Evolutionary conservation across 192 early-diverging fungal genomes (phyloP), one percentile per base, ranked within the genome.

Genomic region (Backusella parvicylindrica): DNA sequence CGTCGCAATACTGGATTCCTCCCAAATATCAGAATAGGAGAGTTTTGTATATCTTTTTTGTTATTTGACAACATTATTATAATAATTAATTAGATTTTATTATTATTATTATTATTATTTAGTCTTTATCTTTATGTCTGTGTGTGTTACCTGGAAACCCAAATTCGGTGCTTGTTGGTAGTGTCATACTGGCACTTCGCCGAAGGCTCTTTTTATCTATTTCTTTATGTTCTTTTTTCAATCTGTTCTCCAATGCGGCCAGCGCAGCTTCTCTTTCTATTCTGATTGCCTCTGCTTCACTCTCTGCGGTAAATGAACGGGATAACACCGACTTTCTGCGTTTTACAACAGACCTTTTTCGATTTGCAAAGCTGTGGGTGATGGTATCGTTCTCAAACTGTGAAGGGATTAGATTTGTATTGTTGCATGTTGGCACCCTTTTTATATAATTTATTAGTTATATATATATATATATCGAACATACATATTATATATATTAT

Each of bases 291-390:
- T 76, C 75, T 12, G 32, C 32, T 23, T 70, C 67, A 60, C 15
- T 50, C 9, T 28, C 21, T 49, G 79, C 75, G 0, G 74, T 80
- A 32, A 72, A 80, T n/a, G 79, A 80, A 5, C 50, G 64, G 12
- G 79, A 80, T 41, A 80, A 68, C 18, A 80, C 75, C 5, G 79
- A 80, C 28, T 68, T 40, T 21, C 79, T 65, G 60, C 79, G 43
- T 26, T 68, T 71, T 9, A 80, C 50, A 30, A 65, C 69, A 12
- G 71, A 60, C 15, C 70, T 37, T 26, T 69, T 64, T 33, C 50
- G 35, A 33, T 53, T 43, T 21, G 66, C 72, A 33, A 63, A 75
- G 15, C 75, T 56, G 26, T 75, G 74, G 2, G 65, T 40, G 31
- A 41, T 16, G 12, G 9, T 3, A n/a, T 11, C 12, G 26, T 28